A percentile compares a stretch with the other conserved stretches of the same genome.
phyloP scores from a whole-genome alignment of 192 early-diverging fungal genomes.

The Umbelopsis sp. region DNA sequence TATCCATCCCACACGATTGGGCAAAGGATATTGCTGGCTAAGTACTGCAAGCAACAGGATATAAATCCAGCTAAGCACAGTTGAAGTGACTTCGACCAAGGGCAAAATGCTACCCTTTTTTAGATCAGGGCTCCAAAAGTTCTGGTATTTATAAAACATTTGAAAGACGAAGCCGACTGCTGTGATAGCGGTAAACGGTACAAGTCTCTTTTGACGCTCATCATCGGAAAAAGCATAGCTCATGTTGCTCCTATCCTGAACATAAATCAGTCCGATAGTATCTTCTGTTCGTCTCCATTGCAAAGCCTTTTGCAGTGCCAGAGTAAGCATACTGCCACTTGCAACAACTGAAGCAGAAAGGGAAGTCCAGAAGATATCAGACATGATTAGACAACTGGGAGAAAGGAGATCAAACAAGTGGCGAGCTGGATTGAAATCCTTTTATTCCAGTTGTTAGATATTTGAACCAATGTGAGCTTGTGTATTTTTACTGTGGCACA shows the following conservation, averaged over 20 bases:
- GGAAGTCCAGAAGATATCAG: slow-evolving; percentile 12
- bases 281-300: neutral
- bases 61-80: slow-evolving; percentile 29
- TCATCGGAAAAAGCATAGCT: neutral
- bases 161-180: neutral
- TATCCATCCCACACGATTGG: slow-evolving; percentile 36
- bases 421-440: no score
- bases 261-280: no score
- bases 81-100: neutral
- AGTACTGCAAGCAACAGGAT: slow-evolving; percentile 28
- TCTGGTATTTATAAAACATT: neutral
- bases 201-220: slow-evolving; percentile 6
- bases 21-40: slow-evolving; percentile 26
- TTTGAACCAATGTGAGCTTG: no score
- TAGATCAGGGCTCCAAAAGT: neutral
- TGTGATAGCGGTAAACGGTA: neutral
- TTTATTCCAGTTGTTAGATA: no score
- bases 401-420: neutral
- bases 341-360: neutral
- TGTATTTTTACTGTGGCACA: no score
- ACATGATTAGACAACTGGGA: neutral
- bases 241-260: neutral
- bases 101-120: neutral
- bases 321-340: neutral
- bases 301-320: neutral